Conservation (phyloP, 805 yeast genomes). For the Kluyveromyces wickerhamii region DNA sequence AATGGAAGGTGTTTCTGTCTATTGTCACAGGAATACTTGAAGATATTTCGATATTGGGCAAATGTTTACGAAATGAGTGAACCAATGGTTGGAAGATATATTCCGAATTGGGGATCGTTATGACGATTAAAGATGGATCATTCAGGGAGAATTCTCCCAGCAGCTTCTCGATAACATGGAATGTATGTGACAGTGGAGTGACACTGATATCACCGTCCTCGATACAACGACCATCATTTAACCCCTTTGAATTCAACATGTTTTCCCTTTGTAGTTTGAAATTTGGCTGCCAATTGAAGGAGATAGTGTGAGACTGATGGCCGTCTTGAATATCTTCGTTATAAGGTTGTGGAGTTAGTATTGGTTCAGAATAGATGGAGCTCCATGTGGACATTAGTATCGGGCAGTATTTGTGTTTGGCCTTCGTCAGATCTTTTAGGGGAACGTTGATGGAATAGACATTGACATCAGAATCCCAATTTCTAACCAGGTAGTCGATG, state of each 20-base stretch:
- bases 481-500: constrained; percentile 46
- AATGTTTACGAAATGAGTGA: constrained; percentile 23
- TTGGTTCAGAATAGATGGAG: constrained; percentile 41
- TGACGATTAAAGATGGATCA: constrained; percentile 8
- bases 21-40: background rate
- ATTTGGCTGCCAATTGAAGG: constrained; percentile 80
- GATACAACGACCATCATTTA: constrained; percentile 66
- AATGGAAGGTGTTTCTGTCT: constrained; percentile 45
- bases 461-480: constrained; percentile 57
- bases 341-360: constrained; percentile 9
- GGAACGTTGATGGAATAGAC: constrained; percentile 84
- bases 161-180: constrained; percentile 32
- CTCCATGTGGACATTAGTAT: constrained; percentile 77
- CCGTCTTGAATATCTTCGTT: constrained; percentile 43
- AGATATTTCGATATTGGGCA: constrained; percentile 30
- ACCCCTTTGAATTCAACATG: constrained; percentile 47
- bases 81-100: constrained; percentile 37
- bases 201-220: constrained; percentile 57
- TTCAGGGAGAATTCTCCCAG: constrained; percentile 15
- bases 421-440: constrained; percentile 34
- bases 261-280: constrained; percentile 40
- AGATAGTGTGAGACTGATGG: constrained; percentile 35
- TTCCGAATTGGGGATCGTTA: constrained; percentile 31
- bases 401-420: constrained; percentile 68
- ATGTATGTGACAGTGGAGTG: constrained; percentile 67